Evolutionary conservation across 2,329 filamentous ascomycete species (phyloP).

Genomic region (Calonectria crousiana): DNA sequence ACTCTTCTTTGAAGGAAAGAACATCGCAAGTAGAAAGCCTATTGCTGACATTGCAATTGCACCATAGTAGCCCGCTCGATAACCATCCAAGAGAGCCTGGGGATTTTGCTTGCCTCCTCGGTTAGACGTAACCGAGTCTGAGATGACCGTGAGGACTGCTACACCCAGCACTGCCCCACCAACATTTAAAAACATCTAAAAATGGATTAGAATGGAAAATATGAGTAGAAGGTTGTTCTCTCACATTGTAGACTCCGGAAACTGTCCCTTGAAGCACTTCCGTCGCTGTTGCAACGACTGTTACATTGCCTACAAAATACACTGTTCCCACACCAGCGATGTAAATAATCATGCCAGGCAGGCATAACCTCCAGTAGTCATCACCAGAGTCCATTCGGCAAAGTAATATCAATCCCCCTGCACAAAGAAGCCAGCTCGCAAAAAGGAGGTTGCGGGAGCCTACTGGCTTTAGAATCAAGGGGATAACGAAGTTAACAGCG

Average conservation of each 20-base stretch:
- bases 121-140: not conserved
- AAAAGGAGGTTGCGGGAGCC: not conserved
- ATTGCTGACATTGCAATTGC: not conserved
- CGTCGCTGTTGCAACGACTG: not conserved
- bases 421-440: not conserved
- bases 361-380: not conserved
- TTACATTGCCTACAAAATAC: no score
- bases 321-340: no score
- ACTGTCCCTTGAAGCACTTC: not conserved
- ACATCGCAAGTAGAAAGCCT: not conserved
- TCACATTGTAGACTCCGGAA: not conserved
- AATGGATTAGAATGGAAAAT: no score
- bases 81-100: not conserved
- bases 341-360: not conserved
- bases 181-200: not conserved
- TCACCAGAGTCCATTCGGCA: not conserved
- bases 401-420: not conserved
- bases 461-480: not conserved
- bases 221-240: no score
- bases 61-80: not conserved
- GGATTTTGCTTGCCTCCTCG: not conserved
- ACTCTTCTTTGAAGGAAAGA: not conserved
- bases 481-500: not conserved
- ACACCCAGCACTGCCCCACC: not conserved
- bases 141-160: not conserved